Percentiles rank a stretch among this genome's conserved stretches.
Conservation (phyloP, 352 stramenopile genomes). For the Elongisporangium anandrum region DNA sequence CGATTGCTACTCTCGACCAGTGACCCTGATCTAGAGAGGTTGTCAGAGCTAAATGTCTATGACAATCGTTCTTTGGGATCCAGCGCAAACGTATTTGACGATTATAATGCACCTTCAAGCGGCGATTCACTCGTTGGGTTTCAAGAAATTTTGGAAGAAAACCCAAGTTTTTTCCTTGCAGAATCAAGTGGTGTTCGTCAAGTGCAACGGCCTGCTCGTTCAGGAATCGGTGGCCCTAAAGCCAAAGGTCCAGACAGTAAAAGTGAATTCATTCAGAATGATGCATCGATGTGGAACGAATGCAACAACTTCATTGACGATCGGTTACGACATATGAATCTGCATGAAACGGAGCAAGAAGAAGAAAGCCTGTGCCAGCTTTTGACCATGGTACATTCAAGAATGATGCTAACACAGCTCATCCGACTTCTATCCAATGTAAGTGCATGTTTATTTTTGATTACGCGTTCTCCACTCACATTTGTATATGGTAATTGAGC, state of each 20-base stretch:
- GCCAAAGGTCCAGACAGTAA: conserved; percentile 25
- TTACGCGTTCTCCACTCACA: conserved; percentile 2
- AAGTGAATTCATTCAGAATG: conserved; percentile 17
- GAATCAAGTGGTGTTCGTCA: conserved; percentile 46
- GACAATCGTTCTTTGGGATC: conserved; percentile 2
- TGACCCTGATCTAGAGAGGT: conserved; percentile 25
- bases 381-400: conserved; percentile 56
- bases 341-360: conserved; percentile 62
- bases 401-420: conserved; percentile 63
- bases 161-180: conserved; percentile 64
- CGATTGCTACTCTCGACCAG: conserved; percentile 47
- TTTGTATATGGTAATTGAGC: background rate
- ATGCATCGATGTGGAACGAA: conserved; percentile 62
- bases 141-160: conserved; percentile 76
- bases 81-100: background rate
- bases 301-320: conserved; percentile 65
- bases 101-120: background rate
- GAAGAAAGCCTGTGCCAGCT: conserved; percentile 52
- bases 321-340: conserved; percentile 46
- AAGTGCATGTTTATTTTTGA: conserved; percentile 6
- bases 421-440: conserved; percentile 53
- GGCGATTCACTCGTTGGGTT: conserved; percentile 23
- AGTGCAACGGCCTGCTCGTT: conserved; percentile 11
- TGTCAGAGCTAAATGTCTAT: background rate
- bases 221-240: conserved; percentile 42